phyloP scores from a whole-genome alignment of 73 alveolate genomes.

The Blepharisma stoltei region DNA sequence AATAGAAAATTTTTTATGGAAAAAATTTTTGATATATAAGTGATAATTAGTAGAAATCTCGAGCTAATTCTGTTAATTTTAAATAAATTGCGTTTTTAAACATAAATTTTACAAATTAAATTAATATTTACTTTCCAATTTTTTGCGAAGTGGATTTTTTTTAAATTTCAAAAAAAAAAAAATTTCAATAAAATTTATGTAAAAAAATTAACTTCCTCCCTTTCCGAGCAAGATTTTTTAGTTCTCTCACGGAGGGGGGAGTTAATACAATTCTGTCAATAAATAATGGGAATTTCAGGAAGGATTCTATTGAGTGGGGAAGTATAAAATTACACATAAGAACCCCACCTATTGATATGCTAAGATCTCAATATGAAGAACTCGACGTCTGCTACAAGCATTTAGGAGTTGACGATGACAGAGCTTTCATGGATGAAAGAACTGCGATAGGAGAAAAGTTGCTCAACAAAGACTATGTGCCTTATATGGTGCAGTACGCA shows the following conservation, averaged over 20 bases:
- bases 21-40: too few relatives aligned
- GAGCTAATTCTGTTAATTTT: too few relatives aligned
- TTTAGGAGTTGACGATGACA: slow-evolving; percentile 77
- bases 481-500: slow-evolving; percentile 56
- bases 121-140: too few relatives aligned
- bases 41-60: too few relatives aligned
- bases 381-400: slow-evolving; percentile 60
- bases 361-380: slow-evolving; percentile 53
- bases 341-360: slow-evolving; percentile 55
- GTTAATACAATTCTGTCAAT: slow-evolving; percentile 56
- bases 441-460: slow-evolving; percentile 58
- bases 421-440: slow-evolving; percentile 62
- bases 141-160: too few relatives aligned
- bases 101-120: too few relatives aligned
- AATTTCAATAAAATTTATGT: too few relatives aligned
- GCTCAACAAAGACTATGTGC: slow-evolving; percentile 49
- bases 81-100: too few relatives aligned
- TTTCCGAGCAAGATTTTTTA: slow-evolving; percentile 42
- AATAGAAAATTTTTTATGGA: too few relatives aligned
- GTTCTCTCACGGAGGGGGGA: slow-evolving; percentile 27
- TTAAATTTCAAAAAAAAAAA: too few relatives aligned
- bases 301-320: slow-evolving; percentile 62
- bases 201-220: slow-evolving; percentile 30
- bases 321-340: slow-evolving; percentile 48
- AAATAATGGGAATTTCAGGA: slow-evolving; percentile 55